Evolutionary conservation across 805 yeast genomes (phyloP).

Genomic region (Spathaspora hagerdaliae): DNA sequence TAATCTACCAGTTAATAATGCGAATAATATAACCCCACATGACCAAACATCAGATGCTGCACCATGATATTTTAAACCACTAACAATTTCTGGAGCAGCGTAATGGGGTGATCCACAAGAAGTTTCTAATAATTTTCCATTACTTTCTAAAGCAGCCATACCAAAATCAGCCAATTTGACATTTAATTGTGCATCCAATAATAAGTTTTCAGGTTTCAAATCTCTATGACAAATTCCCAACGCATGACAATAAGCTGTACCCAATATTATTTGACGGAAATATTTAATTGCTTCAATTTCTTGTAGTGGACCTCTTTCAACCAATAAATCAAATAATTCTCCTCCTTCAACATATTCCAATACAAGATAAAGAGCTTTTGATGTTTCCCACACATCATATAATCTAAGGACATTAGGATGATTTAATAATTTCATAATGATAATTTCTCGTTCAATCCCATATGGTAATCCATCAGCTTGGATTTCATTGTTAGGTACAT

Average conservation of each 20-base stretch:
- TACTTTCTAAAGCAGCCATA: conserved; percentile 81
- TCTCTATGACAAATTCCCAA: conserved; percentile 80
- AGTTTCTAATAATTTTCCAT: conserved; percentile 67
- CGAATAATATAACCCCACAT: conserved; percentile 79
- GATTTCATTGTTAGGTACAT: conserved; percentile 20
- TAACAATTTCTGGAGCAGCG: conserved; percentile 84
- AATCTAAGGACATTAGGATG: conserved; percentile 92
- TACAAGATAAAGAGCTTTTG: conserved; percentile 77
- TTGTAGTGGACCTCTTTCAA: conserved; percentile 63
- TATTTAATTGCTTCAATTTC: conserved; percentile 74
- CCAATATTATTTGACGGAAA: conserved; percentile 72
- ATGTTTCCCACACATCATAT: conserved; percentile 97
- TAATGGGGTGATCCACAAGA: conserved; percentile 88
- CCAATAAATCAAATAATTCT: conserved; percentile 72
- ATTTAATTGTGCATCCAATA: conserved; percentile 61
- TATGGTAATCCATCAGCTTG: conserved; percentile 62
- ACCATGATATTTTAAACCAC: conserved; percentile 76
- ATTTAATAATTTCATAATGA: conserved; percentile 91
- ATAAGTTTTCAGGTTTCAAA: conserved; percentile 74
- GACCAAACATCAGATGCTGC: conserved; percentile 88
- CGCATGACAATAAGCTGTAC: conserved; percentile 78
- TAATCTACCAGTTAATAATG: conserved; percentile 72
- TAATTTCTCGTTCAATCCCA: conserved; percentile 96
- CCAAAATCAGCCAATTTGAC: conserved; percentile 85
- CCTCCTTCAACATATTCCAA: conserved; percentile 88